These are phyloP conservation scores for Boechera divaricarpa DNA, from an alignment of 345 rosid genomes.

Conservation along the genomic window DNA sequence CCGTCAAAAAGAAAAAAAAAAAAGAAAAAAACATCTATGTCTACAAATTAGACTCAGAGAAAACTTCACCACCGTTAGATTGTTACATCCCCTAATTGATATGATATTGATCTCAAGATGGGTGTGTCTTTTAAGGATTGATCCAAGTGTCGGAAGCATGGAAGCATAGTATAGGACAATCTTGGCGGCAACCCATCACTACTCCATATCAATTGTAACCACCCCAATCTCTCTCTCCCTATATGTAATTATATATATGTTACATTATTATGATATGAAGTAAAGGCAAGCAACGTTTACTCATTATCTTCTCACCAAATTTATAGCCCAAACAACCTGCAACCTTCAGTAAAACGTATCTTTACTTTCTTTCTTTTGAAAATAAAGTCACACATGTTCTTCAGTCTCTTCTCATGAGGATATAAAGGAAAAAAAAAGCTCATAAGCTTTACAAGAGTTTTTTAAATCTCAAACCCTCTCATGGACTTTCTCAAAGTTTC, in stretches of 20 bases:
- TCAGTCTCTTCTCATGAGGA: conserved; percentile 17
- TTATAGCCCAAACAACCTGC: conserved; percentile 22
- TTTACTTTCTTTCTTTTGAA: conserved; percentile 30
- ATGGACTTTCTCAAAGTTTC: conserved; percentile 53
- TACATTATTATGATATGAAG: conserved; percentile 22
- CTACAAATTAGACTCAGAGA: conserved; percentile 24
- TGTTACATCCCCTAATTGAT: conserved; percentile 29
- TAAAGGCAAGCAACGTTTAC: conserved; percentile 34
- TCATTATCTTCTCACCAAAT: conserved; percentile 35
- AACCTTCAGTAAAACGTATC: conserved; percentile 30
- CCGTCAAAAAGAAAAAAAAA: background rate
- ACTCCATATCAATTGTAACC: conserved; percentile 42
- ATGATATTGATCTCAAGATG: conserved; percentile 36
- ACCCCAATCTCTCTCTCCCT: conserved; percentile 15
- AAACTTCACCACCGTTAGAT: conserved; percentile 34
- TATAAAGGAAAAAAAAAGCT: background rate
- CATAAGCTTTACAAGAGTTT: conserved; percentile 15
- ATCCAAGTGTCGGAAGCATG: conserved; percentile 89
- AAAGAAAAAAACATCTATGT: background rate
- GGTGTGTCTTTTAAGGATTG: conserved; percentile 56
- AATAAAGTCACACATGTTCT: conserved; percentile 33
- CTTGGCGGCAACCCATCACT: conserved; percentile 72
- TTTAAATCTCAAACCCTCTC: conserved; percentile 22
- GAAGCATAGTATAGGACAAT: conserved; percentile 69
- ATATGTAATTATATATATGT: conserved; percentile 2